Evolutionary conservation across 306 rosid species (phyloP).

Genomic region (Glycyrrhiza uralensis): DNA sequence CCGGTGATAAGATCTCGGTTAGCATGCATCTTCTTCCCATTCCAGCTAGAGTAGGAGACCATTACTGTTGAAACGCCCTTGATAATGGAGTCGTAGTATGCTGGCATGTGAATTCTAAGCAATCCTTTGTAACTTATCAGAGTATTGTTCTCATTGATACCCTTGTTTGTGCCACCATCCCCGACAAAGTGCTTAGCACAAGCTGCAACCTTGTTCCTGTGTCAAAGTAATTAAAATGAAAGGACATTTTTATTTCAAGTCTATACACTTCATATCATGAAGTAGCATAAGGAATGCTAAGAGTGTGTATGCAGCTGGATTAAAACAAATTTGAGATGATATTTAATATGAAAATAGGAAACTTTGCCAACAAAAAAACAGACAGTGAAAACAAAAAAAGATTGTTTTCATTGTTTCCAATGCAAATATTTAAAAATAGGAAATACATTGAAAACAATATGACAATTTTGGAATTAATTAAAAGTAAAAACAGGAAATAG

Average conservation of each 20-base stretch:
- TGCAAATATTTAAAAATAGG: too few relatives aligned
- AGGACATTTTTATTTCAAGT: not conserved
- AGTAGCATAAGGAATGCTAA: not conserved
- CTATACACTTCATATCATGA: not conserved
- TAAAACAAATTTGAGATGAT: not conserved
- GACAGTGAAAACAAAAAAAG: not conserved
- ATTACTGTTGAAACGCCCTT: conserved; percentile 45
- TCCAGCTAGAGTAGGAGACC: conserved; percentile 49
- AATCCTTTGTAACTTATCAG: conserved; percentile 52
- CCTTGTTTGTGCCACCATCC: conserved; percentile 90
- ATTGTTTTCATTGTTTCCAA: too few relatives aligned
- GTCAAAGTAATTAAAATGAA: conserved; percentile 13
- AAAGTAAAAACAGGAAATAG: too few relatives aligned
- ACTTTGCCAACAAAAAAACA: not conserved
- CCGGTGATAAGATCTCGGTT: conserved; percentile 34
- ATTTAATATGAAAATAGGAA: not conserved
- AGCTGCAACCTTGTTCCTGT: conserved; percentile 86
- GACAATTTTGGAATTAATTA: too few relatives aligned
- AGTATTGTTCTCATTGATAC: conserved; percentile 89
- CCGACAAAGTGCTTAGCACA: conserved; percentile 95
- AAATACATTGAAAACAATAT: too few relatives aligned
- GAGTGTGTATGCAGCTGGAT: not conserved
- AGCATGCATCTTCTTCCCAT: conserved; percentile 44
- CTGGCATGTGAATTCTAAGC: conserved; percentile 44
- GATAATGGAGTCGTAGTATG: conserved; percentile 37